These are phyloP conservation scores for Selaginella tamariscina DNA, from an alignment of 75 land plant genomes.

Conservation along the genomic window DNA sequence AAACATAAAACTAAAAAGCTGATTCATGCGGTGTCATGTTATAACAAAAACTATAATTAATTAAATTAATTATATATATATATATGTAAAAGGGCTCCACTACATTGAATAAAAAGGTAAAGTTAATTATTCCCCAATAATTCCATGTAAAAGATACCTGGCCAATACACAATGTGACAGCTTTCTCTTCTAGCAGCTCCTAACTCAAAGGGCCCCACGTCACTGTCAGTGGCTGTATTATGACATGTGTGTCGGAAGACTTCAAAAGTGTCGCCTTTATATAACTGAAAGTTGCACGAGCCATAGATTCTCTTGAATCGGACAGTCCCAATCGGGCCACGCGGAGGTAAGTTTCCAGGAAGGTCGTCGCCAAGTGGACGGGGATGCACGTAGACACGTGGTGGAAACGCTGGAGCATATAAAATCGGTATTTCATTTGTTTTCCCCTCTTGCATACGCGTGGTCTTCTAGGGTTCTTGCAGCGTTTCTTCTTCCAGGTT, in stretches of 20 bases:
- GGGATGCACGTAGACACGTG: neutral
- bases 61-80: no score
- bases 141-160: no score
- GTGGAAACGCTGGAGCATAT: neutral
- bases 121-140: no score
- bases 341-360: neutral
- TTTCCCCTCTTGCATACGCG: neutral
- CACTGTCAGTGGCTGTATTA: neutral
- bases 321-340: neutral
- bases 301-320: neutral
- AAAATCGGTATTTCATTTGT: neutral
- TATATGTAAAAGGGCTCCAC: no score
- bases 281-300: neutral
- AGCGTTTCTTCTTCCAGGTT: no score
- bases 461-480: neutral
- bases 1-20: no score
- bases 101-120: no score
- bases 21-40: no score
- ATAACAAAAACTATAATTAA: no score
- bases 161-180: neutral
- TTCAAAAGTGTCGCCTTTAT: neutral
- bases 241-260: neutral
- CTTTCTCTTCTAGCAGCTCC: no score
- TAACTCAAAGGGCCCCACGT: neutral
- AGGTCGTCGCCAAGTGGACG: neutral